Evolutionary conservation across 495 filamentous ascomycete species (phyloP).

Genomic region (Penicillium ucsense): DNA sequence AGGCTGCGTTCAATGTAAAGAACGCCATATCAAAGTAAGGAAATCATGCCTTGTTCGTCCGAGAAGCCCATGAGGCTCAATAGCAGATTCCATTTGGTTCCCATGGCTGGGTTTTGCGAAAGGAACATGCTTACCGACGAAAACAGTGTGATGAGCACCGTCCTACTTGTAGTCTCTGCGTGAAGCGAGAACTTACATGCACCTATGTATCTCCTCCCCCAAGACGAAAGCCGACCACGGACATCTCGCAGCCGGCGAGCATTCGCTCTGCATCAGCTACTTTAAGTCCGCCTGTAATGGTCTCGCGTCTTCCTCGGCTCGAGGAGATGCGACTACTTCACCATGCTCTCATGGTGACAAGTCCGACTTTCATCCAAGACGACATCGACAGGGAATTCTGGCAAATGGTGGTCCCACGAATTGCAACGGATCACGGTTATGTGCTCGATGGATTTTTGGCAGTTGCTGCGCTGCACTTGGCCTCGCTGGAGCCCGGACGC

Average conservation of each 20-base stretch:
- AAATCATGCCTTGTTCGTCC: neutral
- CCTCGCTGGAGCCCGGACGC: neutral
- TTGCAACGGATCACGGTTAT: conserved; percentile 4
- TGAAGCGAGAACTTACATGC: conserved; percentile 3
- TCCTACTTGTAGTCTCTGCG: conserved; percentile 6
- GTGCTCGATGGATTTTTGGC: conserved; percentile 6
- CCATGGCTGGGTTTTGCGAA: no score
- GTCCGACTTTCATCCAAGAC: conserved; percentile 3
- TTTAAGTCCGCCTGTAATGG: neutral
- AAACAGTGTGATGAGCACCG: conserved; percentile 6
- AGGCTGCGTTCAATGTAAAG: conserved; percentile 9
- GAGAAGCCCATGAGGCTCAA: no score
- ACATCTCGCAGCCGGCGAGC: neutral
- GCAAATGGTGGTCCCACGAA: conserved; percentile 1
- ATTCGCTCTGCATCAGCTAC: neutral
- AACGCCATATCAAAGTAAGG: conserved; percentile 9
- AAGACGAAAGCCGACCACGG: neutral
- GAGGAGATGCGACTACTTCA: conserved; percentile 7
- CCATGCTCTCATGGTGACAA: neutral
- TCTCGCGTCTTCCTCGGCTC: conserved; percentile 2
- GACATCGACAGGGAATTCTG: conserved; percentile 5
- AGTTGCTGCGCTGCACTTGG: conserved; percentile 7
- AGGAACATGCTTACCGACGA: neutral
- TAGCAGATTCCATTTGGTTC: no score
- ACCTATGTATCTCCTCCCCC: conserved; percentile 5